Evolutionary conservation across 2,329 filamentous ascomycete genomes (phyloP).

Genomic region (Stagonosporopsis rhizophila): DNA sequence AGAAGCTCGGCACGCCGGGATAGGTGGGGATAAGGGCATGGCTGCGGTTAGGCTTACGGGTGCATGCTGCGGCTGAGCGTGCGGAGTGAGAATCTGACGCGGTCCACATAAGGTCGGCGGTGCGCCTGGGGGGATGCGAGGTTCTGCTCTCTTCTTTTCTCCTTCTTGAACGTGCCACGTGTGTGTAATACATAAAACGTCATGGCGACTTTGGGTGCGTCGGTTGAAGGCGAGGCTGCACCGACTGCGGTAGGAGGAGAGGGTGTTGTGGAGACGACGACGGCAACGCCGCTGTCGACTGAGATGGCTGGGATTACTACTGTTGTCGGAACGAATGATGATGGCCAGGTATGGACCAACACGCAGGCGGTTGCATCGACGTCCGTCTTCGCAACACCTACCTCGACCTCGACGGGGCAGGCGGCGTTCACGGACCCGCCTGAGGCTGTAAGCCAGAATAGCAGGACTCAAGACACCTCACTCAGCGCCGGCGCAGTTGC

Average conservation of each 20-base stretch:
- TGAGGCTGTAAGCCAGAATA: not conserved
- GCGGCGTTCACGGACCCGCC: not conserved
- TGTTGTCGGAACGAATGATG: not conserved
- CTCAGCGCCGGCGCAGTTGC: constrained; percentile 14
- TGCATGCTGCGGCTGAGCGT: constrained; percentile 13
- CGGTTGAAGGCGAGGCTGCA: not conserved
- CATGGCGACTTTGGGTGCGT: not conserved
- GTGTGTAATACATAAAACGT: no score
- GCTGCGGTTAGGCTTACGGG: constrained; percentile 14
- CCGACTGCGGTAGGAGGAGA: not conserved
- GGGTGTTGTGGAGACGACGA: not conserved
- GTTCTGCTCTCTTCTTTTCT: constrained; percentile 3
- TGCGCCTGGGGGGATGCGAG: not conserved
- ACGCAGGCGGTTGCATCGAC: not conserved
- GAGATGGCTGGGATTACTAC: not conserved
- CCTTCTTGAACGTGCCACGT: constrained; percentile 1
- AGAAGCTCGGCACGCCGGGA: not conserved
- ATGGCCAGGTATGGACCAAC: not conserved
- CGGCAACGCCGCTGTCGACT: not conserved
- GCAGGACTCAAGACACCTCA: not conserved
- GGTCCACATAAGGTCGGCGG: constrained; percentile 6
- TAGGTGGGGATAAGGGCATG: not conserved
- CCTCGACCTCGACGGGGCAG: not conserved
- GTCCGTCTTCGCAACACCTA: not conserved
- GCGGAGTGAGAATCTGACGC: constrained; percentile 6